These are phyloP conservation scores for Xylaria telfairii DNA, from an alignment of 495 filamentous ascomycete genomes.

Conservation along the genomic window DNA sequence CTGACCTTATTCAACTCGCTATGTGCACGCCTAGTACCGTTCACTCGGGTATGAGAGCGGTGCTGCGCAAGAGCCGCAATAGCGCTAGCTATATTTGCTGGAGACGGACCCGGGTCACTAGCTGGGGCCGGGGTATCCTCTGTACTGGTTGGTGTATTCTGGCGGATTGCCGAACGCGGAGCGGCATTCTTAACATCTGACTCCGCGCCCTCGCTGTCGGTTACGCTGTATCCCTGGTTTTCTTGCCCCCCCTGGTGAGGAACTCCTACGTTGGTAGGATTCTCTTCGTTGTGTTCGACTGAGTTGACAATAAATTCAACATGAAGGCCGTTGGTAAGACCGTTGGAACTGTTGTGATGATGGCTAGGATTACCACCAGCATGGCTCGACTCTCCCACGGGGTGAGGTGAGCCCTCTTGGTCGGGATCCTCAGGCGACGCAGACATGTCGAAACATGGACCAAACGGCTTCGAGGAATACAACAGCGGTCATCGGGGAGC, in stretches of 20 bases:
- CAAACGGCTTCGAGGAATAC: not conserved
- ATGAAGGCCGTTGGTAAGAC: not conserved
- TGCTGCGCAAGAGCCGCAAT: not conserved
- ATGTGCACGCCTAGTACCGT: not conserved
- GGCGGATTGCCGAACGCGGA: not conserved
- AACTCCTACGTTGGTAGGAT: not conserved
- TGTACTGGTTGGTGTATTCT: not conserved
- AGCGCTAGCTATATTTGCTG: not conserved
- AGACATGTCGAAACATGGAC: slow-evolving; percentile 27
- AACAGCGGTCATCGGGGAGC: slow-evolving; percentile 19
- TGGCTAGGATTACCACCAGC: too few species aligned
- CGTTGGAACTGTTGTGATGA: too few species aligned
- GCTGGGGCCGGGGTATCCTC: not conserved
- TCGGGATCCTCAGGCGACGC: slow-evolving; percentile 1
- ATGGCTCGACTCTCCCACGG: not conserved
- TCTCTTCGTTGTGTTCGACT: not conserved
- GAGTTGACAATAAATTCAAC: not conserved
- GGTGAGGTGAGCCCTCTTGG: not conserved
- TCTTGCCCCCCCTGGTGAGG: not conserved
- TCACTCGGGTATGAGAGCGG: not conserved
- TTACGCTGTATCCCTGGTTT: not conserved
- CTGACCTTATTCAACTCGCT: not conserved
- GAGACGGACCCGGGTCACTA: not conserved
- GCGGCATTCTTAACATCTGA: slow-evolving; percentile 20
- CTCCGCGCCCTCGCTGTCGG: slow-evolving; percentile 2